phyloP scores from a whole-genome alignment of 176 grass and related monocot species.

The Cenchrus fungigraminus region DNA sequence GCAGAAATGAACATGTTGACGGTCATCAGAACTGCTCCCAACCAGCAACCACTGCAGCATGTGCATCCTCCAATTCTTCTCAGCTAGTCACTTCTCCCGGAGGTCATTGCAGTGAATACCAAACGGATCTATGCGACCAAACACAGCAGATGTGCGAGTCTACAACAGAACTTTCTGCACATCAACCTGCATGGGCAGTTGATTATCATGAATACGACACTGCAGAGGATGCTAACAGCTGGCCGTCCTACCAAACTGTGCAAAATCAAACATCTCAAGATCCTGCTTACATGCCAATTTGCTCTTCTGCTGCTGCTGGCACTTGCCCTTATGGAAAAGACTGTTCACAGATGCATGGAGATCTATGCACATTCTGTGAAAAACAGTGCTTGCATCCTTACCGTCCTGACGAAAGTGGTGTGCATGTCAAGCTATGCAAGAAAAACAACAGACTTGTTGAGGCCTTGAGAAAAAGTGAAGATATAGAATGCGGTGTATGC shows the following conservation, averaged over 20 bases:
- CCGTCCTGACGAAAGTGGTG: conserved; percentile 54
- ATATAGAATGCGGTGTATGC: conserved; percentile 87
- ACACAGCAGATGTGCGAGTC: conserved; percentile 15
- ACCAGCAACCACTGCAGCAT: conserved; percentile 41
- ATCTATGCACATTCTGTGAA: conserved; percentile 65
- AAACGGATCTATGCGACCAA: conserved; percentile 33
- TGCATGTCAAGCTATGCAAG: conserved; percentile 70
- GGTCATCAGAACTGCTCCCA: conserved; percentile 40
- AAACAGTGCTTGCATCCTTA: conserved; percentile 74
- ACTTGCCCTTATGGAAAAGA: conserved; percentile 73
- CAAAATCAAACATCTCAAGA: conserved; percentile 27
- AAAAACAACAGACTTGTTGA: conserved; percentile 72
- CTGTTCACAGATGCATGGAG: conserved; percentile 72
- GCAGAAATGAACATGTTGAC: conserved; percentile 81
- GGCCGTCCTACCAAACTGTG: conserved; percentile 5
- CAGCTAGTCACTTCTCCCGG: conserved; percentile 38
- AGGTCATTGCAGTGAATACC: conserved; percentile 33
- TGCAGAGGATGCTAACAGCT: conserved; percentile 31
- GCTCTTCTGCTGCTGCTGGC: conserved; percentile 79
- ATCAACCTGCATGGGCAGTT: conserved; percentile 33
- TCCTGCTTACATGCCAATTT: conserved; percentile 65
- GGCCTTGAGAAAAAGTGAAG: conserved; percentile 76
- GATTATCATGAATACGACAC: conserved; percentile 27
- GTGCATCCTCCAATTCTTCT: conserved; percentile 54
- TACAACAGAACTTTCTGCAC: not conserved